phyloP scores from a whole-genome alignment of 768 basidiomycete species.

The Pholiota microspora region DNA sequence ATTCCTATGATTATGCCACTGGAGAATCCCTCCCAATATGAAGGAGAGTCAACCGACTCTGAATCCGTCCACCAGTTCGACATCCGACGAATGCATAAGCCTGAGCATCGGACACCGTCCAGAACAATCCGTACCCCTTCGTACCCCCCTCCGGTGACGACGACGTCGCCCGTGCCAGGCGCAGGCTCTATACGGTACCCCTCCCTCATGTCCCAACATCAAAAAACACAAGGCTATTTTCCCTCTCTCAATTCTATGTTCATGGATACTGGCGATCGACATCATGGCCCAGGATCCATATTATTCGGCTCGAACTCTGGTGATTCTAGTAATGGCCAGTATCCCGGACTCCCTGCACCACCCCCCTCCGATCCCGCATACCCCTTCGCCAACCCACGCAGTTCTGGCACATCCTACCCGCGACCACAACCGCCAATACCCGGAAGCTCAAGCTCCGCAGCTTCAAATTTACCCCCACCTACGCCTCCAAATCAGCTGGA shows the following conservation, averaged over 20 bases:
- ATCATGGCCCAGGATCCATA: constrained; percentile 38
- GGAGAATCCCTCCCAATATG: constrained; percentile 59
- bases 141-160: constrained; percentile 62
- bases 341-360: constrained; percentile 2
- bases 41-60: constrained; percentile 45
- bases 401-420: neutral
- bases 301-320: constrained; percentile 39
- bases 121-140: constrained; percentile 23
- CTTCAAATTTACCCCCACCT: constrained; percentile 13
- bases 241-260: constrained; percentile 83
- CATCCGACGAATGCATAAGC: constrained; percentile 17
- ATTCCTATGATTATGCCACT: constrained; percentile 51
- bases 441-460: neutral
- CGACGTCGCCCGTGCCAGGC: constrained; percentile 66
- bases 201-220: constrained; percentile 76
- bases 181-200: constrained; percentile 57
- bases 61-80: constrained; percentile 35
- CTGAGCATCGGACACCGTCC: constrained; percentile 22
- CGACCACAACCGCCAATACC: constrained; percentile 5
- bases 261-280: constrained; percentile 30
- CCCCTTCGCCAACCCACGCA: neutral
- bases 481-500: constrained; percentile 16
- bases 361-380: neutral
- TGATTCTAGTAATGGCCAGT: constrained; percentile 1
- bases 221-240: constrained; percentile 73